Evolutionary conservation across 208 protist genomes (phyloP), one percentile per base, ranked within the genome.

Genomic region (Naegleria lovaniensis): DNA sequence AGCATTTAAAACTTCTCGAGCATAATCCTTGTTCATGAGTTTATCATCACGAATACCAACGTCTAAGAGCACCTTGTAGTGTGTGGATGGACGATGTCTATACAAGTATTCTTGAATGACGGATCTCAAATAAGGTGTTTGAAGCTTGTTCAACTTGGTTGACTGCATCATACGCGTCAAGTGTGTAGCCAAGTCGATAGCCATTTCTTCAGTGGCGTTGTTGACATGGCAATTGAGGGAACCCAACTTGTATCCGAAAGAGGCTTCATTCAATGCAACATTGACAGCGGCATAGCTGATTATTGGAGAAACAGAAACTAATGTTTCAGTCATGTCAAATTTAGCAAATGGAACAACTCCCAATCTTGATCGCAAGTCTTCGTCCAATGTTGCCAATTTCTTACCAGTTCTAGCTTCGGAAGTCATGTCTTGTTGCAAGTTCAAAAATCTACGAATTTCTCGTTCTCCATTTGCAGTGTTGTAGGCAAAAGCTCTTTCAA

Each of bases 381-480:
- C 43, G 6, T 88, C n/a, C 41, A 88, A 39, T 19, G 39, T 22
- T 38, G 43, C 7, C 41, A 88, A 88, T 13, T 48, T 48, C 7
- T 19, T 88, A 1, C 43, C 43, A 38, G 19, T 33, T 39, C 39
- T 36, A 15, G 43, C 85, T 38, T 88, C 85, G 29, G 7, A 5
- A 58, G 85, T 88, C 85, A 58, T 58, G 38, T 88, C 85, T 19
- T 88, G 85, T 88, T 88, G 85, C 11, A 88, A 38, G 58, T 58
- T 88, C 11, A 88, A 38, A 36, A 43, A 29, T 88, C 85, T 88
- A 40, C 85, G 19, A 88, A 88, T 88, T 58, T 88, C 85, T 58
- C 43, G 51, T 38, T 88, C 85, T n/a, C 85, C 85, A 38, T 16
- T 29, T 22, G 25, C 22, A 36, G 51, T 29, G 0, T 52, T n/a